Conservation (phyloP, 768 basidiomycete species). For the Boletus speciosus region DNA sequence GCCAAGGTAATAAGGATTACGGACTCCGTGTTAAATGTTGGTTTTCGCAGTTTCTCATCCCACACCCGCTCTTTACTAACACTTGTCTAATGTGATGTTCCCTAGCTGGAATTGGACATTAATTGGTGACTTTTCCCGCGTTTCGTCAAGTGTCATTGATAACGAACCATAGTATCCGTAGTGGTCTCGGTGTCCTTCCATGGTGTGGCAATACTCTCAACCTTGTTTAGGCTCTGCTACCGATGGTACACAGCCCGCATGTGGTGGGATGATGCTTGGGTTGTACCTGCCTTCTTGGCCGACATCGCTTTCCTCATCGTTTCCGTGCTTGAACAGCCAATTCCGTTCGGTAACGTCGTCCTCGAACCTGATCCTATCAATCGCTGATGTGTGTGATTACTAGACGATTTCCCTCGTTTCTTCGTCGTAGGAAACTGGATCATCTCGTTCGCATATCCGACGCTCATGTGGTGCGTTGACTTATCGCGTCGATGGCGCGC, state of each 20-base stretch:
- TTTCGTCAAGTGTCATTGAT: background rate
- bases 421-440: slow-evolving; percentile 11
- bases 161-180: background rate
- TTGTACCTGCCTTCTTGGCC: slow-evolving; percentile 12
- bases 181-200: slow-evolving; percentile 19
- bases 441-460: slow-evolving; percentile 17
- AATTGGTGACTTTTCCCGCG: slow-evolving; percentile 9
- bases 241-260: slow-evolving; percentile 15
- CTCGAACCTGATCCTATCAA: background rate
- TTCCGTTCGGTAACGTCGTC: slow-evolving; percentile 1
- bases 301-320: slow-evolving; percentile 10
- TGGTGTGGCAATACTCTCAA: slow-evolving; percentile 17
- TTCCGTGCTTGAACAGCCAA: slow-evolving; percentile 6
- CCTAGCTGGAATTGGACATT: slow-evolving; percentile 10
- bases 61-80: background rate
- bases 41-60: background rate
- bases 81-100: slow-evolving; percentile 9
- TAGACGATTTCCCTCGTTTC: slow-evolving; percentile 3
- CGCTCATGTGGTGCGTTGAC: slow-evolving; percentile 14
- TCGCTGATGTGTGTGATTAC: background rate
- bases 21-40: background rate
- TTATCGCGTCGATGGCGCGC: background rate
- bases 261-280: slow-evolving; percentile 29
- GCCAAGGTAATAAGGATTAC: background rate
- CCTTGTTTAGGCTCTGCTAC: slow-evolving; percentile 24